phyloP scores from a whole-genome alignment of 371 early-diverging fungal species.

The Mucor sp. region DNA sequence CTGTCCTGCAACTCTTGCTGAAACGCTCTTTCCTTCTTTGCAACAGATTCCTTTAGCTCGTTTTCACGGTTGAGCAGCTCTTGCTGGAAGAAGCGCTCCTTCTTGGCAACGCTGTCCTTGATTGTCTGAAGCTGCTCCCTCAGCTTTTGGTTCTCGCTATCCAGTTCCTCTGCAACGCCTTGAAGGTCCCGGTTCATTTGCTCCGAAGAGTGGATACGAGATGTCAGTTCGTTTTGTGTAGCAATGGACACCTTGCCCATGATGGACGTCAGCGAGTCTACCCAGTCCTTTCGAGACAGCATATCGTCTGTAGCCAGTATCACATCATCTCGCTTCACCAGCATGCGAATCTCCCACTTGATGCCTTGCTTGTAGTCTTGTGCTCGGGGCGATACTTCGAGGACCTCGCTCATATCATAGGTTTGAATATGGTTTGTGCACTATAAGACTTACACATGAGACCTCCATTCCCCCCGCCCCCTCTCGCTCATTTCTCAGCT shows the following conservation, averaged over 20 bases:
- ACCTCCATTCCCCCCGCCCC: background rate
- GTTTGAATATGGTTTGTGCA: conserved; percentile 50
- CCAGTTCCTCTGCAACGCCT: conserved; percentile 27
- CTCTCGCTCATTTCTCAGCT: background rate
- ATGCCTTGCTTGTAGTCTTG: conserved; percentile 48
- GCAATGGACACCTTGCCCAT: conserved; percentile 57
- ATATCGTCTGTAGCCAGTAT: conserved; percentile 49
- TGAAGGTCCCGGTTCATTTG: conserved; percentile 44
- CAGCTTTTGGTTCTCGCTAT: conserved; percentile 30
- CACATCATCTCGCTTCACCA: conserved; percentile 48
- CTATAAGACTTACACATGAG: conserved; percentile 13
- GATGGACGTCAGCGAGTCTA: conserved; percentile 48
- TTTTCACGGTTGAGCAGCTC: conserved; percentile 20
- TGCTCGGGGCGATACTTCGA: conserved; percentile 47
- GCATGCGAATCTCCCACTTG: conserved; percentile 51
- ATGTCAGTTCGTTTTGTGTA: conserved; percentile 46
- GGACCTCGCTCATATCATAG: conserved; percentile 54
- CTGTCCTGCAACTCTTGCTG: conserved; percentile 20
- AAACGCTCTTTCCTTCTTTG: conserved; percentile 22
- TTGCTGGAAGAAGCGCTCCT: conserved; percentile 20
- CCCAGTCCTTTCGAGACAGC: conserved; percentile 46
- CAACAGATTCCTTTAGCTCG: conserved; percentile 34
- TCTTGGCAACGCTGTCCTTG: conserved; percentile 25
- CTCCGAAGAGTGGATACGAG: conserved; percentile 39
- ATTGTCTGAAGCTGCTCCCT: conserved; percentile 28